Evolutionary conservation across 352 stramenopile species (phyloP).

Genomic region (Phytopythium chamaehyphon): DNA sequence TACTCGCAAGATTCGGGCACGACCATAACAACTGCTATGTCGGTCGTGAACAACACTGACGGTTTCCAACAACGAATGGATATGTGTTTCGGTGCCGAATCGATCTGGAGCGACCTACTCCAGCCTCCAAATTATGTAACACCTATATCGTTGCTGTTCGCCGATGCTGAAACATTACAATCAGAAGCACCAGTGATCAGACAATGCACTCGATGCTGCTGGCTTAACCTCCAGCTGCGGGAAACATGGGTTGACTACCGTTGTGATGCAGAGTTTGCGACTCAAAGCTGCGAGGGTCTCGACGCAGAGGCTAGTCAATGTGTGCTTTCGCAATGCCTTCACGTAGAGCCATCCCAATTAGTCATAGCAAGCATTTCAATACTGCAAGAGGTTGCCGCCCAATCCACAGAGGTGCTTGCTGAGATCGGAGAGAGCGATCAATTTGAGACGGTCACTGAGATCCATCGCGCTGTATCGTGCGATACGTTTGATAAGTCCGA

Average conservation of each 20-base stretch:
- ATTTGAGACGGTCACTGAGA: slow-evolving; percentile 52
- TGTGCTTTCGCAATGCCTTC: slow-evolving; percentile 50
- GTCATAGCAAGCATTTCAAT: slow-evolving; percentile 28
- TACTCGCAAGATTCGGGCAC: slow-evolving; percentile 15
- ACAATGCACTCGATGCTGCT: slow-evolving; percentile 44
- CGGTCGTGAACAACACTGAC: neutral
- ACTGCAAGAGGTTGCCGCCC: slow-evolving; percentile 12
- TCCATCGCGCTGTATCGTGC: slow-evolving; percentile 58
- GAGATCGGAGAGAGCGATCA: slow-evolving; percentile 18
- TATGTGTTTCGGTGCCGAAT: slow-evolving; percentile 6
- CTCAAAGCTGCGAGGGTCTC: slow-evolving; percentile 27
- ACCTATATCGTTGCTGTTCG: slow-evolving; percentile 6
- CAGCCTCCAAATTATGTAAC: slow-evolving; percentile 1
- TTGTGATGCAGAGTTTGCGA: slow-evolving; percentile 46
- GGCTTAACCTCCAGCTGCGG: slow-evolving; percentile 36
- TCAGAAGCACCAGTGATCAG: slow-evolving; percentile 20
- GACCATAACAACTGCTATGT: neutral
- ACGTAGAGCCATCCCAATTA: slow-evolving; percentile 45
- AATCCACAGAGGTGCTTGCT: slow-evolving; percentile 34
- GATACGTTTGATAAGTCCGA: slow-evolving; percentile 25
- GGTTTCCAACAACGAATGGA: slow-evolving; percentile 1
- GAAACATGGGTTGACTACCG: slow-evolving; percentile 69
- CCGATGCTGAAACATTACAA: slow-evolving; percentile 15
- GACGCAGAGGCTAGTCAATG: slow-evolving; percentile 21
- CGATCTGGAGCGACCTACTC: slow-evolving; percentile 30